Evolutionary conservation across 345 rosid genomes (phyloP), one percentile per base, ranked within the genome.

Genomic region (Abelmoschus esculentus): DNA sequence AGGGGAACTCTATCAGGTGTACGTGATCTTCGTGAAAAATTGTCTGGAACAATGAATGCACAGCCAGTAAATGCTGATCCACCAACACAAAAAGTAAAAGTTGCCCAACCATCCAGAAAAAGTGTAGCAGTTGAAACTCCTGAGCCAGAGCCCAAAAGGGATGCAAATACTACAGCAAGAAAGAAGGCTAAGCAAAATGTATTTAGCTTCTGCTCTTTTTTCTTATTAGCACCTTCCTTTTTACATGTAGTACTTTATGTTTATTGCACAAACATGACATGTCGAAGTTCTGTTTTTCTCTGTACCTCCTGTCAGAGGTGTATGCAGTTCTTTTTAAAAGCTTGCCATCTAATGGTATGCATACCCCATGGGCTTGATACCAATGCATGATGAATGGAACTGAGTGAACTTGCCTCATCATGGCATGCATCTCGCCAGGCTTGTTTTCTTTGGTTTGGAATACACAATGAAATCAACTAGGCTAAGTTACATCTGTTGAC

Each of bases 11-110:
- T 70, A 77, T 79, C 90, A 22, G 86, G 91, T 15, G 70, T 80
- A 47, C 76, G 82, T 69, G 99, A 96, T 84, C 81, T 96, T 62
- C 88, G 99, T n/a, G 99, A 96, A 73, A 87, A 87, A 83, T 85
- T 96, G 52, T 89, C 98, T 52, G 99, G 99, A 46, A 85, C 89
- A 28, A 83, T 82, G 85, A 83, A 74, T 83, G 15, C 71, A 18
- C 98, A 81, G 69, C 87, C 86, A 0, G 40, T 72, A 50, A 89
- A 85, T 79, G 67, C 61, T 66, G 96, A 86, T 80, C 88, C 76
- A 1, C 83, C 86, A 59, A 89, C 83, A 80, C 70, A 81, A 58
- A 88, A 77, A 77, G 63, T 42, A 69, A 86, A 80, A 73, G 71
- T 82, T 76, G 70, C 87, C 66, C 86, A 82, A 82, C 84, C 82